A percentile compares a stretch with the other conserved stretches of the same genome.
Conservation (phyloP, 345 rosid species). For the Eucalyptus viminalis region DNA sequence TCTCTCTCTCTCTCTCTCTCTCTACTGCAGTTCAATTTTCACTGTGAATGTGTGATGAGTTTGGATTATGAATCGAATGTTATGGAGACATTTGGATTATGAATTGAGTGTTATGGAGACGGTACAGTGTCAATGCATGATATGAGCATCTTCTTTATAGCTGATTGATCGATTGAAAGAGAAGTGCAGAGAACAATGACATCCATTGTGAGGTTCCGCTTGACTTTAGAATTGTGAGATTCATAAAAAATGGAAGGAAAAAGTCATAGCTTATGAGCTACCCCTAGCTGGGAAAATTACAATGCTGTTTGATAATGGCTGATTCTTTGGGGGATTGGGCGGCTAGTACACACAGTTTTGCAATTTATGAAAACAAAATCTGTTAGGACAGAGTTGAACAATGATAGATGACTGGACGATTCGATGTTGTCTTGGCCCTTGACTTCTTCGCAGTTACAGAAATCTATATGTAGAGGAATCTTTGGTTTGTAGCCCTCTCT, state of each 20-base stretch:
- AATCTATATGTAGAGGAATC: too few relatives aligned
- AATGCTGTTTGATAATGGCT: fast-evolving
- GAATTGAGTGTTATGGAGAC: too few relatives aligned
- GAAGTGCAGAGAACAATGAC: background rate
- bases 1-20: background rate
- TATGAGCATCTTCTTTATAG: background rate
- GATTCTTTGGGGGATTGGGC: background rate
- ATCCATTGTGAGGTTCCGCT: too few relatives aligned
- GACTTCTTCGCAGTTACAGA: too few relatives aligned
- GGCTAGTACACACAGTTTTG: background rate
- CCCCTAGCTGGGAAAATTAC: fast-evolving
- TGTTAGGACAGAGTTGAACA: background rate
- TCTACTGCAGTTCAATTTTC: background rate
- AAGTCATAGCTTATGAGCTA: background rate
- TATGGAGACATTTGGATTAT: background rate
- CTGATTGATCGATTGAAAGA: background rate
- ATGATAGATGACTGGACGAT: too few relatives aligned
- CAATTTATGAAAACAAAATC: background rate
- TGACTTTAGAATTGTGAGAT: too few relatives aligned
- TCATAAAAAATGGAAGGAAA: background rate
- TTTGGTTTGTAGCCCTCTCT: too few relatives aligned
- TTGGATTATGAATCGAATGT: background rate
- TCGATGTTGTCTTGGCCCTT: too few relatives aligned
- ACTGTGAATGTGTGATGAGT: background rate
- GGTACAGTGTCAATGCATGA: background rate